Conservation (phyloP, 257 asterid species). For the Asclepias syriaca region DNA sequence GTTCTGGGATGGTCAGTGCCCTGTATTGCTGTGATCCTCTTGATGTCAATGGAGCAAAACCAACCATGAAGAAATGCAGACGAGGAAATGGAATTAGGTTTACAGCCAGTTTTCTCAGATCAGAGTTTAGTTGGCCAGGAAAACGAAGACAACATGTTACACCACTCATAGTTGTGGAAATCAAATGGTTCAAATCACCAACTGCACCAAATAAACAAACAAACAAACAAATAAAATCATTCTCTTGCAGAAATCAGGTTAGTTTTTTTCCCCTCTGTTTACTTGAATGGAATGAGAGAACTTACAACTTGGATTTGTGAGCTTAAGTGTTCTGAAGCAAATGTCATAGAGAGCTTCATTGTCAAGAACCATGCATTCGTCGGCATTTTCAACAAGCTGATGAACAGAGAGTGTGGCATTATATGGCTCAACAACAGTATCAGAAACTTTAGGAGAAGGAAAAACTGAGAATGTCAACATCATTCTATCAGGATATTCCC, state of each 20-base stretch:
- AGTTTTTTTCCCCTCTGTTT: not conserved
- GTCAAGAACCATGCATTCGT: constrained; percentile 71
- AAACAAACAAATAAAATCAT: too few species aligned
- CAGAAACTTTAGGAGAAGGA: constrained; percentile 76
- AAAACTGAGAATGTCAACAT: constrained; percentile 72
- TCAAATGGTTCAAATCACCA: constrained; percentile 71
- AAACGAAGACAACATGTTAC: constrained; percentile 71
- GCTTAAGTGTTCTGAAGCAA: constrained; percentile 75
- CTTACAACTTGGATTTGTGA: constrained; percentile 81
- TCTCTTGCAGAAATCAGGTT: not conserved
- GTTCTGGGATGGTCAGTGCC: constrained; percentile 64
- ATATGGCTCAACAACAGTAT: constrained; percentile 74
- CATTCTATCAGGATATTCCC: constrained; percentile 74
- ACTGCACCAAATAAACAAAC: constrained; percentile 30
- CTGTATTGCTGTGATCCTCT: constrained; percentile 69
- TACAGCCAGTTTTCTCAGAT: constrained; percentile 66
- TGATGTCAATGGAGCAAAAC: constrained; percentile 67
- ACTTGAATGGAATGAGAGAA: not conserved
- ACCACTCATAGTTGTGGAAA: constrained; percentile 74
- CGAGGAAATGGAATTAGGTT: constrained; percentile 69
- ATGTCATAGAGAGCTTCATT: constrained; percentile 75
- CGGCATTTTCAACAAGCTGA: constrained; percentile 72
- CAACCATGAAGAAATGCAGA: constrained; percentile 75
- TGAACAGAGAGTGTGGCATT: constrained; percentile 76
- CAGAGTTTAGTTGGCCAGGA: constrained; percentile 71